Evolutionary conservation across 1,284 basidiomycete genomes (phyloP), one percentile per base, ranked within the genome.

Genomic region (Fomitopsis pinicola): DNA sequence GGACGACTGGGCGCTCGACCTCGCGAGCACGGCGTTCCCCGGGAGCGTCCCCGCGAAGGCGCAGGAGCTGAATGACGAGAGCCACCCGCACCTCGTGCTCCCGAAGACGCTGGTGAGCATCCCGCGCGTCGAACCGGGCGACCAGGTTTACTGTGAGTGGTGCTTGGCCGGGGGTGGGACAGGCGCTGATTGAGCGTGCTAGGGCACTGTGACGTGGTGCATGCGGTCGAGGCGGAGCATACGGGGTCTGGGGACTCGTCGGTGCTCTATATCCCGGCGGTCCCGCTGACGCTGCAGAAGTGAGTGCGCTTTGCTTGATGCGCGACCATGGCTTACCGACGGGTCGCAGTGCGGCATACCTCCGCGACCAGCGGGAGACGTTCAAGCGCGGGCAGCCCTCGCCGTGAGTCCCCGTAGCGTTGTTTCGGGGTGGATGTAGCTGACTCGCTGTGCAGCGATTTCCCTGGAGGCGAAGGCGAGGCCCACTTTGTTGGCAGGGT

Each of bases 221-320:
- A 94, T 71, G 82, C 87, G 0, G 91, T 94, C 36, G 91, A 94
- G 70, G 63, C 69, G 5, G 71, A 78, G 28, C 89, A 93, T 69
- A 69, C 67, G 7, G 92, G 92, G 0, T 66, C 69, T 10, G 76
- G 75, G 4, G 88, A 92, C 66, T 90, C 89, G 0, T 87, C 86
- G 0, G 91, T 93, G 28, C 69, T 94, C 61, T 94, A 94, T 71
- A 93, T 93, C 61, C 92, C 91, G 0, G 85, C 90, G 3, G 85
- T 86, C 0, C 91, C 91, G 0, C 76, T 92, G 14, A 91, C 89
- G 0, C 56, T 78, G 35, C 73, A 81, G 61, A 92, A 91, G 86
- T 84, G 61, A 66, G 79, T 10, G 26, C 44, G 9, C 15, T 3
- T 30, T 6, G 12, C 9, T 28, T 22, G 17, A 14, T 12, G 38